Evolutionary conservation across 148 eudicot species (phyloP).

Genomic region (Silene latifolia): DNA sequence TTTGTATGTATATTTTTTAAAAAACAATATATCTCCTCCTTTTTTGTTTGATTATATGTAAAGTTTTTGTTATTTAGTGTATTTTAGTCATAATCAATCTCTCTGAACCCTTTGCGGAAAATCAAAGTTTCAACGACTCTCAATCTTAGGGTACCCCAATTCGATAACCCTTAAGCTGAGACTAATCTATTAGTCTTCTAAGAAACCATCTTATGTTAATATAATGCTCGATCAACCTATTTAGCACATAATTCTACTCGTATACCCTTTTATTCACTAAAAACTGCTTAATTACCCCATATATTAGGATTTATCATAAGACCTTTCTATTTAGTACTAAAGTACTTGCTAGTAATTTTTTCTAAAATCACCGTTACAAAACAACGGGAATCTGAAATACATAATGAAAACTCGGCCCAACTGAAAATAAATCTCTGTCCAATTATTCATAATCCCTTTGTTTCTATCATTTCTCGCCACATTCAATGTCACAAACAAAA

Average conservation of each 20-base stretch:
- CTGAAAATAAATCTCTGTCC: neutral
- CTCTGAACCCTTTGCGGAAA: neutral
- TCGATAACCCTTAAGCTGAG: neutral
- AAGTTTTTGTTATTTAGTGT: neutral
- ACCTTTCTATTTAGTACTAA: neutral
- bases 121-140: slow-evolving; percentile 2
- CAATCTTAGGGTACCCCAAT: neutral
- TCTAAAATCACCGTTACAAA: neutral
- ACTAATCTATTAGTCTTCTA: neutral
- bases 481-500: neutral
- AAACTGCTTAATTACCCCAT: no score
- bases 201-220: no score
- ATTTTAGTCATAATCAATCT: neutral
- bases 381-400: neutral
- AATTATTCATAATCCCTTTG: neutral
- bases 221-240: no score
- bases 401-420: neutral
- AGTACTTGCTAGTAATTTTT: neutral
- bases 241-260: no score
- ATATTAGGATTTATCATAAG: no score
- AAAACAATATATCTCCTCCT: neutral
- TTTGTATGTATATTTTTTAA: neutral
- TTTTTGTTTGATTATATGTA: neutral
- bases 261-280: no score
- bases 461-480: neutral